phyloP scores from a whole-genome alignment of 768 basidiomycete species.

The Trametes punicea region DNA sequence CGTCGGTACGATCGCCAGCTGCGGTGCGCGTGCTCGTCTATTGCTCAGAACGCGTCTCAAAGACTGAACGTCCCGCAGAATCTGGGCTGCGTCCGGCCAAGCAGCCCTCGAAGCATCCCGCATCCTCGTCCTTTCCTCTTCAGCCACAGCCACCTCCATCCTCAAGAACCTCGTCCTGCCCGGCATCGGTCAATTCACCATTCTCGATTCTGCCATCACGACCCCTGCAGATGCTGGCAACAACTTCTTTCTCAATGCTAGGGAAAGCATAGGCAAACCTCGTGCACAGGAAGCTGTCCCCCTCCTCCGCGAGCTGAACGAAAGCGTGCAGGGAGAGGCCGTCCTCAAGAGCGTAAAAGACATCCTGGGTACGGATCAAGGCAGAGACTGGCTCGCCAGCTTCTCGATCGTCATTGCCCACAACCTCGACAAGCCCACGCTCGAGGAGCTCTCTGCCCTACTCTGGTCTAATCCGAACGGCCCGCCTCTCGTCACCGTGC shows the following conservation, averaged over 20 bases:
- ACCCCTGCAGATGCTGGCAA: conserved; percentile 81
- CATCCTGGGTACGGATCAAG: conserved; percentile 22
- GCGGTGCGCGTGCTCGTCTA: conserved; percentile 47
- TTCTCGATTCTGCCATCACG: conserved; percentile 66
- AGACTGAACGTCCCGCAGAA: conserved; percentile 18
- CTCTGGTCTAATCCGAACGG: conserved; percentile 63
- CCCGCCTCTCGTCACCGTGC: conserved; percentile 72
- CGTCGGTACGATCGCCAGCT: conserved; percentile 95
- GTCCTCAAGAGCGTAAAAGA: conserved; percentile 45
- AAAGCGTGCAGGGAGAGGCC: conserved; percentile 69
- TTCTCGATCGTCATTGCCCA: conserved; percentile 78
- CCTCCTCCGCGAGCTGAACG: conserved; percentile 82
- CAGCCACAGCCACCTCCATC: conserved; percentile 82
- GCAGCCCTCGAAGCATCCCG: conserved; percentile 80
- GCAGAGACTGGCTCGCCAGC: conserved; percentile 17
- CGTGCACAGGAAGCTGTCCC: conserved; percentile 78
- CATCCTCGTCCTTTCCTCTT: conserved; percentile 75
- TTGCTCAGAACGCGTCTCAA: too few species aligned
- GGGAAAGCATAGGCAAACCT: conserved; percentile 71
- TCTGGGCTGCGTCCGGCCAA: conserved; percentile 95
- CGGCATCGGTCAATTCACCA: conserved; percentile 92
- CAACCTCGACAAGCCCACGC: conserved; percentile 58
- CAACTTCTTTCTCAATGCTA: conserved; percentile 91
- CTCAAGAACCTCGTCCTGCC: conserved; percentile 97
- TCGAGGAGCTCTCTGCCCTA: conserved; percentile 57